A percentile compares a stretch with the other conserved stretches of the same genome.
Evolutionary conservation across 116 monocot genomes (phyloP).

Genomic region (Papilionanthe hybrid): DNA sequence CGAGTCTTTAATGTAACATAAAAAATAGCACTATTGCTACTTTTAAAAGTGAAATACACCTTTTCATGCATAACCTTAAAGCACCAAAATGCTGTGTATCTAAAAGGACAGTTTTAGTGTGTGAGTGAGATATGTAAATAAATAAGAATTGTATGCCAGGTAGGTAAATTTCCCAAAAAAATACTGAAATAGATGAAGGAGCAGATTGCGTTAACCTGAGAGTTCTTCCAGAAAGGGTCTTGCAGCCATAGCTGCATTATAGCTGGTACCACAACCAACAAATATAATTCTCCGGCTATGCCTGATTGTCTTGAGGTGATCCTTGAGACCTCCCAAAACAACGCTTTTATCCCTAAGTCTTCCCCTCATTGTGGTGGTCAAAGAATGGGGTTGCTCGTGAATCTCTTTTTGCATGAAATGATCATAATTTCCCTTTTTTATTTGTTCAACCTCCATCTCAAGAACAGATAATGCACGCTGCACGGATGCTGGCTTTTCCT

Average conservation of each 20-base stretch:
- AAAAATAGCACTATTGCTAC: too few relatives aligned
- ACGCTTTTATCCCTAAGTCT: slow-evolving; percentile 78
- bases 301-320: slow-evolving; percentile 86
- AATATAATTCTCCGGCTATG: slow-evolving; percentile 87
- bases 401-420: slow-evolving; percentile 99
- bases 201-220: slow-evolving; percentile 40
- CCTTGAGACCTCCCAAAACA: slow-evolving; percentile 84
- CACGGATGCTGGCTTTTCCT: slow-evolving; percentile 93
- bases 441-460: slow-evolving; percentile 99
- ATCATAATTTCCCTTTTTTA: slow-evolving; percentile 94
- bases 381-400: slow-evolving; percentile 91
- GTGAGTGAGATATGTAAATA: too few relatives aligned
- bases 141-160: too few relatives aligned
- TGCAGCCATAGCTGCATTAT: slow-evolving; percentile 91
- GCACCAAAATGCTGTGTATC: too few relatives aligned
- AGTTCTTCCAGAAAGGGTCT: slow-evolving; percentile 89
- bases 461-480: slow-evolving; percentile 92
- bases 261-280: slow-evolving; percentile 96
- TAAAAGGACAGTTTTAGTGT: too few relatives aligned
- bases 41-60: too few relatives aligned
- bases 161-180: background rate
- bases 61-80: too few relatives aligned
- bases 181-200: background rate
- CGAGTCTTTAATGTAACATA: too few relatives aligned
- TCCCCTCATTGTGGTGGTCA: slow-evolving; percentile 97